Percentiles rank a stretch among this genome's conserved stretches.
phyloP scores from a whole-genome alignment of 2,329 filamentous ascomycete genomes.

The Cladosporium colombiae region DNA sequence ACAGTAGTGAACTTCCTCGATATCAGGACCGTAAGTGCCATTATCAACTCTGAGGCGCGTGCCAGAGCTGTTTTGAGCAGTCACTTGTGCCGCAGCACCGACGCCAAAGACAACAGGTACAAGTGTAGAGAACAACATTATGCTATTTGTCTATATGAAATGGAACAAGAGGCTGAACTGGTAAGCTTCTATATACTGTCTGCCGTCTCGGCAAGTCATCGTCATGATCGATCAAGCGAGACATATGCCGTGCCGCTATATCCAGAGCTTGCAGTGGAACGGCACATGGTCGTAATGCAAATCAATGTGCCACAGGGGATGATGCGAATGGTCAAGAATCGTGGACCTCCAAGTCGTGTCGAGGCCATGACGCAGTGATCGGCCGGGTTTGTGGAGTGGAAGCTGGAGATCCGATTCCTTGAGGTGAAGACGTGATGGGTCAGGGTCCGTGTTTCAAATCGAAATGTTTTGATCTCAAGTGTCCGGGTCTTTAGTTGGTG shows the following conservation, averaged over 20 bases:
- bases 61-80: constrained; percentile 32
- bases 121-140: constrained; percentile 5
- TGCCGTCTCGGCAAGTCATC: neutral
- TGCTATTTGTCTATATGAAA: neutral
- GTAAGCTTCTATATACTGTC: neutral
- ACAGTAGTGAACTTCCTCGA: constrained; percentile 54
- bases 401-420: neutral
- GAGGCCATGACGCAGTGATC: constrained; percentile 14
- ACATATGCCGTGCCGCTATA: neutral
- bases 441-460: neutral
- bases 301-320: neutral
- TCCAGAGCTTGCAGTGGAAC: neutral
- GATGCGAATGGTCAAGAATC: neutral
- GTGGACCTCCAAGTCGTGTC: neutral
- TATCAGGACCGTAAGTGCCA: constrained; percentile 49
- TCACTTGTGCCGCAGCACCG: constrained; percentile 20
- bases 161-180: neutral
- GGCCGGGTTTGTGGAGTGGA: constrained; percentile 7
- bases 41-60: constrained; percentile 47
- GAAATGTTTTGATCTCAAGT: neutral
- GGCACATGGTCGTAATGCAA: constrained; percentile 2
- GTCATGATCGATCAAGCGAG: neutral
- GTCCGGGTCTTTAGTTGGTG: too few relatives aligned
- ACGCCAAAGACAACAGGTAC: constrained; percentile 19
- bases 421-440: neutral